These are phyloP conservation scores for Croton laevigatus DNA, from an alignment of 441 rosid species.

Conservation along the genomic window DNA sequence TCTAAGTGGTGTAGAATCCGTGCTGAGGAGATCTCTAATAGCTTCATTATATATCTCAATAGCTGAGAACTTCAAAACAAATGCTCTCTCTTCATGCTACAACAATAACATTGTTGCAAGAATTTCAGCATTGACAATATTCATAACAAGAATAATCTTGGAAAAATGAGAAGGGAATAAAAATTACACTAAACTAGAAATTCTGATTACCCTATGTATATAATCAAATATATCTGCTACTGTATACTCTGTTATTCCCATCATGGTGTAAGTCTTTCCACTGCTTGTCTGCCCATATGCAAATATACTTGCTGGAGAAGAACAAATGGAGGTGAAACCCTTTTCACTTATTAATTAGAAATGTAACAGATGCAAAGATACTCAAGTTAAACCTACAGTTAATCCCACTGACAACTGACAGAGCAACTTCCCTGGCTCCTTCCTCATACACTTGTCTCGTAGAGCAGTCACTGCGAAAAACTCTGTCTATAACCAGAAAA, in stretches of 20 bases:
- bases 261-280: conserved; percentile 92
- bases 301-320: conserved; percentile 69
- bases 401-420: conserved; percentile 85
- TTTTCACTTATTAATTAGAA: conserved; percentile 1
- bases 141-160: conserved; percentile 9
- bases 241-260: conserved; percentile 71
- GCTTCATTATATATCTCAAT: conserved; percentile 97
- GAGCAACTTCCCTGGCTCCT: conserved; percentile 83
- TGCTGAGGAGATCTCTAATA: conserved; percentile 73
- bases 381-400: conserved; percentile 55
- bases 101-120: conserved; percentile 10
- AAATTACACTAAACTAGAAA: conserved; percentile 9
- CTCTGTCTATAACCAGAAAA: conserved; percentile 58
- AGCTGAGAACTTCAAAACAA: conserved; percentile 78
- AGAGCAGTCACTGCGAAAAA: conserved; percentile 67
- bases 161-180: conserved; percentile 19
- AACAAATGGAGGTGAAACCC: conserved; percentile 14
- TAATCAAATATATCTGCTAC: conserved; percentile 79
- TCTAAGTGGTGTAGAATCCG: conserved; percentile 64
- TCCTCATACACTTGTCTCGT: conserved; percentile 80
- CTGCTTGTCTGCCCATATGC: conserved; percentile 94
- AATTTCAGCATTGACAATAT: conserved; percentile 12
- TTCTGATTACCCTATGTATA: conserved; percentile 52
- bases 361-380: conserved; percentile 6
- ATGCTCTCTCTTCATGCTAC: conserved; percentile 89